Base-by-base conservation (phyloP, 1,284 basidiomycete species). In the Boletus chippewaensis region DNA sequence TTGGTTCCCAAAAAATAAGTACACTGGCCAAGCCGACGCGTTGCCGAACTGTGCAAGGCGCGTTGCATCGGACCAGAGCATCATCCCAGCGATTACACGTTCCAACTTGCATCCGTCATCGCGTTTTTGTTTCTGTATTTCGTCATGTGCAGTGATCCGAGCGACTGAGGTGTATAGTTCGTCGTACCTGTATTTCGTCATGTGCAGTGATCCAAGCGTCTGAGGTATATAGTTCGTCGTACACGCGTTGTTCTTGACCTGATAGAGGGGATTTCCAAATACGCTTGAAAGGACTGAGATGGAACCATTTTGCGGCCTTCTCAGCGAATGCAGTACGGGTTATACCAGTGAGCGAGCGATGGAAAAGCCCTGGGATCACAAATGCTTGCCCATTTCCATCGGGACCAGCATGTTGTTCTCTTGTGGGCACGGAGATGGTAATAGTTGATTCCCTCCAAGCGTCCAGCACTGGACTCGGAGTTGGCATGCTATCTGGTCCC, bases 41-140 rank as follows among this genome's bases (percentile, higher is more conserved):
- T 39, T 34, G 2, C 50, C 15, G 7, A 52, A 52, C 24, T 52
- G 47, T 0, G 36, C 31, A 5, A 52, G 41, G 1, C 34, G 40
- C 1, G 41, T 52, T 0, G 40, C 39, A n/a, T 52, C 50, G 0
- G 47, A 51, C 50, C 50, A 51, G 1, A 51, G n/a, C 47, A 52
- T 50, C 4, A 52, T 1, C 5, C 47, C 42, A 0, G 42, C 47
- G 24, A 52, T 50, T 3, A 52, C 38, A 3, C 42, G 8, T 16
- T 52, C 51, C 4, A 50, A 26, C 1, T 50, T 2, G 22, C 51
- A 52, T 0, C 8, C 7, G 4, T 43, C 32, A 0, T 4, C 12
- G 3, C 26, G 13, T 12, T 9, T 42, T 13, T 56, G 56, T 4
- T 54, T 50, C 41, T 61, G 57, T 2, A 70, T 28, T 1, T 60